These are phyloP conservation scores for Apiotrichum akiyoshidainum DNA, from an alignment of 1,284 basidiomycete genomes.

Conservation along the genomic window DNA sequence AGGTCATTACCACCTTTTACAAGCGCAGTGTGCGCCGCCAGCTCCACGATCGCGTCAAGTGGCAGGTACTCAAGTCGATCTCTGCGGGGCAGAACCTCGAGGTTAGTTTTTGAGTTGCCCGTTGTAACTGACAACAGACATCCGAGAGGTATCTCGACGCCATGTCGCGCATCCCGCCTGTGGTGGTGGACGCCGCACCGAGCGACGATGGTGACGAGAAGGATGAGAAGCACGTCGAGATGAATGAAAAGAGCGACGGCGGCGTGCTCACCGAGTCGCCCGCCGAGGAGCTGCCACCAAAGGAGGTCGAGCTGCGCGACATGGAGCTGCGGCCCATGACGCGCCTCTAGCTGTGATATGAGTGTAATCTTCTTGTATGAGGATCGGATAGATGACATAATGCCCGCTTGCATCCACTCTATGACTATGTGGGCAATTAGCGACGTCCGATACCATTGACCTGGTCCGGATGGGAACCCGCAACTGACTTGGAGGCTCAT, in stretches of 20 bases:
- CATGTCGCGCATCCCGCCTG: constrained; percentile 31
- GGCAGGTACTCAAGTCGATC: constrained; percentile 46
- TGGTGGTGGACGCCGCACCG: constrained; percentile 16
- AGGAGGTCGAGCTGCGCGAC: constrained; percentile 5
- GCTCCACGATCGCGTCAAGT: constrained; percentile 57
- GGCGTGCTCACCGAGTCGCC: constrained; percentile 14
- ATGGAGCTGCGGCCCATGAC: not conserved
- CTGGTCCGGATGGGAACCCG: no score
- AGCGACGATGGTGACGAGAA: constrained; percentile 9
- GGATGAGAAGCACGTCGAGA: constrained; percentile 3
- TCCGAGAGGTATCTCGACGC: constrained; percentile 40
- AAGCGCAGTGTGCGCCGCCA: constrained; percentile 70
- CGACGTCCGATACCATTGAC: no score
- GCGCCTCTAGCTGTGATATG: not conserved
- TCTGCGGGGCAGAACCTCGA: constrained; percentile 48
- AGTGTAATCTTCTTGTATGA: constrained; percentile 3
- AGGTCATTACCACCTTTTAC: constrained; percentile 69
- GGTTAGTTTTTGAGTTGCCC: constrained; percentile 7
- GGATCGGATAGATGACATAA: no score
- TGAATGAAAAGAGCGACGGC: constrained; percentile 12
- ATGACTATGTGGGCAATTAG: no score
- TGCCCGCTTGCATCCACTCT: no score
- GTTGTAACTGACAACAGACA: constrained; percentile 19
- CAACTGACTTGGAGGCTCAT: no score
- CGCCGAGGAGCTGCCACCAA: not conserved